Base-by-base conservation (phyloP, 2,329 filamentous ascomycete genomes). In the Passalora sequoiae region DNA sequence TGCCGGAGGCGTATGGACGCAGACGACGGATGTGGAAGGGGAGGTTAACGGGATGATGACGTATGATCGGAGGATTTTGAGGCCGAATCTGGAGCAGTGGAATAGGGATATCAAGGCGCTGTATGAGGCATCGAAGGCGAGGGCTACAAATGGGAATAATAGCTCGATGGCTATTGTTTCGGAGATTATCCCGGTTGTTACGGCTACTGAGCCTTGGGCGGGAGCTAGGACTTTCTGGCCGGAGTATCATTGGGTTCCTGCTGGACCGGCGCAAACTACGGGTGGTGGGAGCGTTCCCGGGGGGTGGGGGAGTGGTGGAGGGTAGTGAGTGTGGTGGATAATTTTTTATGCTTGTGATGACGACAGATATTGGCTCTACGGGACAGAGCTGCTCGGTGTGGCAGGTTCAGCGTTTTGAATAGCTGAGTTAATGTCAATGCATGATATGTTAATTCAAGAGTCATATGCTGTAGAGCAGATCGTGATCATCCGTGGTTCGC, bases 41-140 rank as follows among this genome's bases (percentile, higher is more conserved):
- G 83, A 86, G 60, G 79, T 86, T 6, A 87, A 86, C 53, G 83
- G 83, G 0, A 66, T 87, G 44, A 61, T 84, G 53, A 84, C 81
- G 1, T 60, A 60, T 37, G 82, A 86, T 60, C 75, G 83, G 1
- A 69, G 81, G 0, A 45, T 83, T 0, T 59, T 81, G 24, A 68
- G 82, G 1, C 73, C 54, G 8, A 36, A 54, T 31, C 37, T 68
- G 28, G 61, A 65, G 6, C 75, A 79, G 63, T 85, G 81, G 81
- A 72, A 69, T 54, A 59, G 57, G 0, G 80, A 83, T 56, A 83
- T 84, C 32, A 61, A 73, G 51, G 71, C 69, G 2, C 57, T 85
- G 12, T 84, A 82, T 55, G 69, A 76, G 31, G 76, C 81, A 4
- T 77, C 44, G n/a, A n/a, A n/a, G n/a, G n/a, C n/a, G n/a, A n/a